Evolutionary conservation across 73 alveolate genomes (phyloP).

Genomic region (Tetrahymena elliotti): DNA sequence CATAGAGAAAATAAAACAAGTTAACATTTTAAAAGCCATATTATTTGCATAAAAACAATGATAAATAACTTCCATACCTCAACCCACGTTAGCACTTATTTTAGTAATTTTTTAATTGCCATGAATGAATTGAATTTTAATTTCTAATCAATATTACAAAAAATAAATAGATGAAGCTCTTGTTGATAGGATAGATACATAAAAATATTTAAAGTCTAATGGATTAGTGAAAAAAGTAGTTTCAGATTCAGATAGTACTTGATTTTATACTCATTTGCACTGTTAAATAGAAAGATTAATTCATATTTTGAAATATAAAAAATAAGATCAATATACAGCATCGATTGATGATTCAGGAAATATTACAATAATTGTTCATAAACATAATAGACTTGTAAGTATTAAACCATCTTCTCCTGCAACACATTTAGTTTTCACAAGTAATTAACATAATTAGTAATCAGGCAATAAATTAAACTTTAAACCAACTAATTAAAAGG

Average conservation of each 20-base stretch:
- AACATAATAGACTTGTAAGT: neutral
- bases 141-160: no score
- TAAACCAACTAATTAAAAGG: neutral
- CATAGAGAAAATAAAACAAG: neutral
- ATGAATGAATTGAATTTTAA: no score
- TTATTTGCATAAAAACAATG: neutral
- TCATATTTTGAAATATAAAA: neutral
- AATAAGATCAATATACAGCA: neutral
- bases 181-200: neutral
- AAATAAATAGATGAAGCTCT: neutral
- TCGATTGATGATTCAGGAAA: neutral
- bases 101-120: neutral
- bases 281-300: neutral
- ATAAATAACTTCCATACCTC: neutral
- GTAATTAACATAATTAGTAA: neutral
- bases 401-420: neutral
- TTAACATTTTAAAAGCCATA: neutral
- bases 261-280: neutral
- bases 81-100: neutral
- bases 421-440: neutral
- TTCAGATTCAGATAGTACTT: neutral
- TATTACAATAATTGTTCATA: neutral
- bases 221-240: neutral
- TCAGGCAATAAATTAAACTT: neutral
- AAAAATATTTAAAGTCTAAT: neutral